phyloP scores from a whole-genome alignment of 2,329 filamentous ascomycete genomes.

The Aspergillus quadrilineatus region DNA sequence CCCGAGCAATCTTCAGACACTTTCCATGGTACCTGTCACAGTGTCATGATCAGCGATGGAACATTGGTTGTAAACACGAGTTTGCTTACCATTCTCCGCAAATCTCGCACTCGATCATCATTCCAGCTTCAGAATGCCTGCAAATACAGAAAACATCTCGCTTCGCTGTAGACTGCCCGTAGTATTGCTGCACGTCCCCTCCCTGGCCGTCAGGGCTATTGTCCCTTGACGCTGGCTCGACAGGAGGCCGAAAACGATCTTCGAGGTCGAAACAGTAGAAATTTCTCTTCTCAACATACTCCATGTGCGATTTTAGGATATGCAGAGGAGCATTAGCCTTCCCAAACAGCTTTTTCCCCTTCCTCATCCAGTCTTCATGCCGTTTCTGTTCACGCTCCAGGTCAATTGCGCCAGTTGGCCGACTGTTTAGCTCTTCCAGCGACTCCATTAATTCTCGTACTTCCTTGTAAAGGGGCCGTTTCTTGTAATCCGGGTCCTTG shows the following conservation, averaged over 20 bases:
- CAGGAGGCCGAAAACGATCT: conserved; percentile 84
- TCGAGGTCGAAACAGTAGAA: conserved; percentile 85
- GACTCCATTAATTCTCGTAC: conserved; percentile 88
- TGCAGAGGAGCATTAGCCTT: conserved; percentile 97
- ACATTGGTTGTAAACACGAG: neutral
- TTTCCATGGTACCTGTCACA: conserved; percentile 85
- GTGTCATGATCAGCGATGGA: conserved; percentile 26
- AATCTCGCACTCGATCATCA: conserved; percentile 99
- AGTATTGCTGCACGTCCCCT: conserved; percentile 33
- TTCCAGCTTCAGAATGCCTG: conserved; percentile 84
- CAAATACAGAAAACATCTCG: conserved; percentile 97
- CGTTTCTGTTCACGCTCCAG: conserved; percentile 91
- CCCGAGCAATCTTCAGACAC: conserved; percentile 93
- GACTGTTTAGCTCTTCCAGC: conserved; percentile 85
- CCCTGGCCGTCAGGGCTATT: conserved; percentile 57
- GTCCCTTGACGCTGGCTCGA: conserved; percentile 87
- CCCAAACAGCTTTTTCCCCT: conserved; percentile 94
- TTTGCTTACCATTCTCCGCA: conserved; percentile 88
- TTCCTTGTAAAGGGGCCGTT: conserved; percentile 82
- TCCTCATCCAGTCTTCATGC: conserved; percentile 98
- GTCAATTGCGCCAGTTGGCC: conserved; percentile 85
- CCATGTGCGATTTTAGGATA: conserved; percentile 91
- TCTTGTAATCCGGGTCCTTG: conserved; percentile 69
- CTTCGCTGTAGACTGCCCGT: conserved; percentile 53
- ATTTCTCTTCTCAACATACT: conserved; percentile 87